Conservation (phyloP, 768 basidiomycete genomes). For the Galerina marginata region DNA sequence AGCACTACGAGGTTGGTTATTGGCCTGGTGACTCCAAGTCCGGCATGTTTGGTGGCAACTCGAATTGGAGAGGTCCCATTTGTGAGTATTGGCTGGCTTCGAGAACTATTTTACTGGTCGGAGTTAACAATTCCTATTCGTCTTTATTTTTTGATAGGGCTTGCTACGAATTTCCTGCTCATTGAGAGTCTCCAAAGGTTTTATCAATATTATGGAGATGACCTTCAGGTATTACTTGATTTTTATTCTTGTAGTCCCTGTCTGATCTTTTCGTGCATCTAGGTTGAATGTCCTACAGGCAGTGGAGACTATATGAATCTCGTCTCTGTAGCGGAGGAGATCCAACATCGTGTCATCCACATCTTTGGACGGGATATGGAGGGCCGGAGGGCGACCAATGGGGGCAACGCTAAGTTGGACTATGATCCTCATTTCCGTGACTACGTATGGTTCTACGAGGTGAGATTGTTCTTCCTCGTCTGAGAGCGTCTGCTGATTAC, state of each 20-base stretch:
- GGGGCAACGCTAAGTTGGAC: constrained; percentile 86
- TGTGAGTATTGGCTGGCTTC: constrained; percentile 66
- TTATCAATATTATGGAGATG: constrained; percentile 96
- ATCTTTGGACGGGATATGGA: constrained; percentile 94
- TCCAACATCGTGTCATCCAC: constrained; percentile 98
- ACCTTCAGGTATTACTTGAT: constrained; percentile 53
- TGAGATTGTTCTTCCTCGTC: constrained; percentile 32
- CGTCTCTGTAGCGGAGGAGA: constrained; percentile 92
- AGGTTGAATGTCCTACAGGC: constrained; percentile 93
- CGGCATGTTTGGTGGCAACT: constrained; percentile 99
- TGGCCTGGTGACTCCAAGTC: constrained; percentile 98
- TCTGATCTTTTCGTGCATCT: no score
- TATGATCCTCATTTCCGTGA: constrained; percentile 95
- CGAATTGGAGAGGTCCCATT: constrained; percentile 95
- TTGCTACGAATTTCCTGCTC: constrained; percentile 94
- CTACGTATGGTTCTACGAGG: constrained; percentile 96
- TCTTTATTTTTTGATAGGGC: constrained; percentile 56
- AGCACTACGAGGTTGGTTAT: constrained; percentile 91
- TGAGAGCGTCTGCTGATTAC: background rate
- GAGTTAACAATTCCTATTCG: constrained; percentile 1
- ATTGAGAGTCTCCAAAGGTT: constrained; percentile 97
- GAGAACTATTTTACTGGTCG: background rate
- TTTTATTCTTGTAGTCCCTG: no score
- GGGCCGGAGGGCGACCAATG: constrained; percentile 90
- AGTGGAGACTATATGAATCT: constrained; percentile 99